Evolutionary conservation across 2,329 filamentous ascomycete species (phyloP).

Genomic region (Ceratocystis alfenasii): DNA sequence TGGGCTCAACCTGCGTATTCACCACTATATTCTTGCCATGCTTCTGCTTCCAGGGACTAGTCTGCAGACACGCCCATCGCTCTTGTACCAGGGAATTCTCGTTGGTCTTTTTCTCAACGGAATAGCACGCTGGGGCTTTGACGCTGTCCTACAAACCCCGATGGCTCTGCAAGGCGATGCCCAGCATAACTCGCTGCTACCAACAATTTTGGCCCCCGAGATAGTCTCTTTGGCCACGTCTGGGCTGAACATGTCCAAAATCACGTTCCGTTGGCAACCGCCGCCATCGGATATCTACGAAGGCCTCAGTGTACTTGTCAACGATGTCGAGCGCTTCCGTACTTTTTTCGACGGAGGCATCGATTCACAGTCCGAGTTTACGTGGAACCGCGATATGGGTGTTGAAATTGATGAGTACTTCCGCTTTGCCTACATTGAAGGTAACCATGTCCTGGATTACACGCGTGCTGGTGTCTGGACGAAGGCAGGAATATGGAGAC

Average conservation of each 20-base stretch:
- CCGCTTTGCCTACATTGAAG: slow-evolving; percentile 61
- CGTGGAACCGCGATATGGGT: slow-evolving; percentile 44
- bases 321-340: slow-evolving; percentile 73
- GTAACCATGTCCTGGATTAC: slow-evolving; percentile 54
- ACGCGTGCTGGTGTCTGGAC: slow-evolving; percentile 64
- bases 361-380: slow-evolving; percentile 37
- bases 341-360: slow-evolving; percentile 52
- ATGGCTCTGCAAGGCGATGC: slow-evolving; percentile 57
- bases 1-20: slow-evolving; percentile 70
- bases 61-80: slow-evolving; percentile 71
- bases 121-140: slow-evolving; percentile 87
- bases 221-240: slow-evolving; percentile 27
- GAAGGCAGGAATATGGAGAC: slow-evolving; percentile 49
- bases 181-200: slow-evolving; percentile 51
- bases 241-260: slow-evolving; percentile 38
- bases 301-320: slow-evolving; percentile 68
- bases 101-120: slow-evolving; percentile 90
- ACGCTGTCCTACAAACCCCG: slow-evolving; percentile 73
- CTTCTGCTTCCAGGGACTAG: slow-evolving; percentile 78
- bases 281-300: slow-evolving; percentile 46
- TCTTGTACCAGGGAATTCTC: slow-evolving; percentile 81
- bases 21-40: slow-evolving; percentile 87
- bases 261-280: slow-evolving; percentile 47
- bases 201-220: slow-evolving; percentile 35
- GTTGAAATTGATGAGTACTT: slow-evolving; percentile 56